Base-by-base conservation (phyloP, 2,329 filamentous ascomycete species). In the Diaporthe citriasiana region DNA sequence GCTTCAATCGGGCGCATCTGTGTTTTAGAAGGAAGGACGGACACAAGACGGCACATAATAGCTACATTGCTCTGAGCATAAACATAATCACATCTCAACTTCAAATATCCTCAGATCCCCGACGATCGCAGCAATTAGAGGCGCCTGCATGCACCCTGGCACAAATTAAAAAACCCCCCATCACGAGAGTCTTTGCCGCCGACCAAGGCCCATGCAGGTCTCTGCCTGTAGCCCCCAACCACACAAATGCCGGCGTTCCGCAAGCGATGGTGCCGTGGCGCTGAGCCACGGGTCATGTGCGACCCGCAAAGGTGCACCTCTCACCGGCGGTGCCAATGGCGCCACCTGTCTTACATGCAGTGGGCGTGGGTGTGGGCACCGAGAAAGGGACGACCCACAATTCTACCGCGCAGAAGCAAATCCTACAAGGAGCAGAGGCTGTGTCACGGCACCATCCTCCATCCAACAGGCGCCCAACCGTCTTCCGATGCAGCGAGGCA, bases 221-320 rank as follows among this genome's bases (percentile, higher is more conserved):
- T 53, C 47, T 68, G 47, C 33, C 63, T 68, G 63, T 33, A 33
- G 45, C 63, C 45, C 47, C 63, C 47, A 68, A 40, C 47, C 45
- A 68, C n/a, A 40, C 45, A 68, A 68, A 68, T 68, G 63, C 63
- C 63, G 47, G 38, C 60, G 60, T 68, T 68, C 7, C 63, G 33
- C 63, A 68, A n/a, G 63, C 47, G 9, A 22, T 42, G 33, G 47
- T 68, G 63, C 47, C 45, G 63, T 68, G 63, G 22, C 33, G 33
- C 63, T 15, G 19, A n/a, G 63, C 63, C 63, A 68, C 63, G 33
- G 42, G 22, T 25, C 45, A 53, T 68, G 63, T 68, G 63, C 47
- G 33, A 53, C 63, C 63, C 45, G 63, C 47, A 53, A 27, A 19
- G 9, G n/a, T 15, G 45, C 59, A 9, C 25, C 30, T 9, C 30